Evolutionary conservation across 176 grass and related monocot species (phyloP).

Genomic region (Aechmea fasciata): DNA sequence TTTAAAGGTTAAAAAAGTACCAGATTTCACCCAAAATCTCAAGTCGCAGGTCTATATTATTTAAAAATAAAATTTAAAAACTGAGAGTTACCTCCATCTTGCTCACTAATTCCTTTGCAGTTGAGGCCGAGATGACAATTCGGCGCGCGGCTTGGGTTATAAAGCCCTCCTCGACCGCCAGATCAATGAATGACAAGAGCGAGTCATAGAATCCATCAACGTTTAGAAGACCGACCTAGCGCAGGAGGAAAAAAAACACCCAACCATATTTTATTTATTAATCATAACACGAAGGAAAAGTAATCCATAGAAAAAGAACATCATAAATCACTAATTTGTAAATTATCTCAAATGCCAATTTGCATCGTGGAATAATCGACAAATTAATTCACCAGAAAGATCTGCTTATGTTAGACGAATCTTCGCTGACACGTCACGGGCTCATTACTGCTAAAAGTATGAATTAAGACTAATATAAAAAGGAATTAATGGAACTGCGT

Average conservation of each 20-base stretch:
- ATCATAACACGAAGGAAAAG: neutral
- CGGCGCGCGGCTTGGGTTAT: slow-evolving; percentile 48
- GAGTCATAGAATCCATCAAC: slow-evolving; percentile 89
- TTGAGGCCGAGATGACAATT: slow-evolving; percentile 73
- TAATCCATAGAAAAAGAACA: slow-evolving; percentile 6
- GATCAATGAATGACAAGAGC: slow-evolving; percentile 74
- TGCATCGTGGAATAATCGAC: too few relatives aligned
- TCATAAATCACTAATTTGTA: neutral
- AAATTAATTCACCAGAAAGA: neutral
- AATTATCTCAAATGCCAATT: neutral
- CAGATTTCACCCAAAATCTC: neutral
- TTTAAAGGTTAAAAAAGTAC: neutral
- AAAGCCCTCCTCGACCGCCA: slow-evolving; percentile 79
- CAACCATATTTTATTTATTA: too few relatives aligned
- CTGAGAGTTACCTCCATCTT: slow-evolving; percentile 55
- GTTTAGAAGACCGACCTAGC: slow-evolving; percentile 76
- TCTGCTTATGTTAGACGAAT: slow-evolving; percentile 1
- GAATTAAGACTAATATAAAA: neutral
- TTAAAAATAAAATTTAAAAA: neutral
- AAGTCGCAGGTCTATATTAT: too few relatives aligned
- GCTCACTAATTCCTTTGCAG: slow-evolving; percentile 58
- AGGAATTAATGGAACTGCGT: neutral
- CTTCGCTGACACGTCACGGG: neutral
- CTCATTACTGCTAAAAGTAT: too few relatives aligned
- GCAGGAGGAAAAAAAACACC: too few relatives aligned